phyloP scores from a whole-genome alignment of 2,329 filamentous ascomycete genomes.

The Pseudogymnoascus verrucosus region DNA sequence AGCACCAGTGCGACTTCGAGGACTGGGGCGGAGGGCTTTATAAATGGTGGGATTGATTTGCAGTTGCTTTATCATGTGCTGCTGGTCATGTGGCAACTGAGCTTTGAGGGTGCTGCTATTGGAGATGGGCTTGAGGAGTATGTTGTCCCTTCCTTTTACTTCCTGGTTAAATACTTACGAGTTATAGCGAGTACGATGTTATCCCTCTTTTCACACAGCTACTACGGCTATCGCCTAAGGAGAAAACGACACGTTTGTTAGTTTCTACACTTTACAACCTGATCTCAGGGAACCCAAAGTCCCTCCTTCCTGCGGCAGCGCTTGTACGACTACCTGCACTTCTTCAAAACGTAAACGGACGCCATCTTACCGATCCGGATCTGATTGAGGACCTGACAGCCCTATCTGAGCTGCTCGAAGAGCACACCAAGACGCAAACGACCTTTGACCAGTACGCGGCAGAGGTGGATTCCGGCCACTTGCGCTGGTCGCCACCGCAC shows the following conservation, averaged over 20 bases:
- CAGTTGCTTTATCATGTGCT: slow-evolving; percentile 93
- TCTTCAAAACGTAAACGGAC: slow-evolving; percentile 53
- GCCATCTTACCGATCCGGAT: slow-evolving; percentile 57
- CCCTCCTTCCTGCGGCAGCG: slow-evolving; percentile 74
- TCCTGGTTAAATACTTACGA: slow-evolving; percentile 20
- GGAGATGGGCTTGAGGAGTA: slow-evolving; percentile 78
- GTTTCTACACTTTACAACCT: slow-evolving; percentile 87
- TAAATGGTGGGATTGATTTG: slow-evolving; percentile 78
- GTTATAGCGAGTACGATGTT: slow-evolving; percentile 79
- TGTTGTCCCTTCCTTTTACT: slow-evolving; percentile 26
- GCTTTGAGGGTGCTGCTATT: slow-evolving; percentile 74
- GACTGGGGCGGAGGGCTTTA: slow-evolving; percentile 52
- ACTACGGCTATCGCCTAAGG: slow-evolving; percentile 85
- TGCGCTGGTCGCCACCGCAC: slow-evolving; percentile 70
- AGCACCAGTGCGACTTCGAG: slow-evolving; percentile 43
- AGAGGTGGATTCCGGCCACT: slow-evolving; percentile 59
- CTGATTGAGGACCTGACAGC: slow-evolving; percentile 53
- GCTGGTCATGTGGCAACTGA: slow-evolving; percentile 91
- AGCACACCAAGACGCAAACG: slow-evolving; percentile 58
- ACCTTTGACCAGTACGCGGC: slow-evolving; percentile 45
- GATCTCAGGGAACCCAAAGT: slow-evolving; percentile 59
- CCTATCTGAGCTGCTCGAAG: slow-evolving; percentile 55
- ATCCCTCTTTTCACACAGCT: slow-evolving; percentile 88
- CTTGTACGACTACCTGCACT: slow-evolving; percentile 70
- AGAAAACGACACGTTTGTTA: slow-evolving; percentile 90